Conservation (phyloP, 441 rosid genomes). For the Pelargonium australe region DNA sequence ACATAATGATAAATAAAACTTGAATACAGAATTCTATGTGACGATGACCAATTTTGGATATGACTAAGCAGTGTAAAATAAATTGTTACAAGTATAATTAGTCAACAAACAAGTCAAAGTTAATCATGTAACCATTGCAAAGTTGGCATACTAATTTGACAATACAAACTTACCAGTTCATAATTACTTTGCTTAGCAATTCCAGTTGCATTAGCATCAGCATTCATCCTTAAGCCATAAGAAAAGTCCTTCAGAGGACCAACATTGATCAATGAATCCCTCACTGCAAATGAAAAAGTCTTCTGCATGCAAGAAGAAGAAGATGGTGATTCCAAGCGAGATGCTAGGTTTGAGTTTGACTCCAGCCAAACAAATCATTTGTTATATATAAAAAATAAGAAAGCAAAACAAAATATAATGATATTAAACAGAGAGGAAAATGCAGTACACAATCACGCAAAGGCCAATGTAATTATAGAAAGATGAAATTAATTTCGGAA, state of each 20-base stretch:
- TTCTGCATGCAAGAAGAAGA: conserved; percentile 54
- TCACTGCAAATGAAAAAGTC: conserved; percentile 84
- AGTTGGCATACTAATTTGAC: conserved; percentile 6
- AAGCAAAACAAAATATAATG: background rate
- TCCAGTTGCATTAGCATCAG: conserved; percentile 92
- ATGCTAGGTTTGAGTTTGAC: background rate
- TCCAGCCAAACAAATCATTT: background rate
- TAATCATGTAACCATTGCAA: background rate
- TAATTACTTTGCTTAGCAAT: conserved; percentile 96
- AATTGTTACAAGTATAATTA: background rate
- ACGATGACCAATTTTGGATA: no score
- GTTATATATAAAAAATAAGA: background rate
- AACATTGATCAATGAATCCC: conserved; percentile 86
- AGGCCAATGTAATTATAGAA: background rate
- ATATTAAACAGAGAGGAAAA: background rate
- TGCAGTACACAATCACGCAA: background rate
- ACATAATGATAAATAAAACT: background rate
- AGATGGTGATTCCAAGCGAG: background rate
- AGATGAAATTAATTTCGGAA: background rate
- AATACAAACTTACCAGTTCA: conserved; percentile 70
- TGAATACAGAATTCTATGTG: no score
- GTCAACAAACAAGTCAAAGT: conserved; percentile 3
- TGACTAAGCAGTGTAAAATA: background rate
- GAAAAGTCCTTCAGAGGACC: conserved; percentile 98
- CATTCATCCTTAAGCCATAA: conserved; percentile 79